Evolutionary conservation across 441 rosid genomes (phyloP), one percentile per base, ranked within the genome.

Genomic region (Pelargonium myrrhifolium): DNA sequence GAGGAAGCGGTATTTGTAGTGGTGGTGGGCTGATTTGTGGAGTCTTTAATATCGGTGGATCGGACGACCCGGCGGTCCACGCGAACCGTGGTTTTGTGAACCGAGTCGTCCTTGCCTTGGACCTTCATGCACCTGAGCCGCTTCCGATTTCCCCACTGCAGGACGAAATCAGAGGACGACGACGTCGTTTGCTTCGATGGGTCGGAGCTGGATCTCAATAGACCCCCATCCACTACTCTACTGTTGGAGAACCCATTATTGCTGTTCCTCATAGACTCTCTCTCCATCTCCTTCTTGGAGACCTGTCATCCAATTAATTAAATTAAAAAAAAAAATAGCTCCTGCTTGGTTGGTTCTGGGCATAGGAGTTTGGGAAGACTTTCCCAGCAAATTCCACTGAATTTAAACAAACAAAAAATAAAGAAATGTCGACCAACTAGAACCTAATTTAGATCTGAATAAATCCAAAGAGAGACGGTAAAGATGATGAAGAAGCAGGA

Each of bases 61-160:
- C 86, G 78, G 14, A 80, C 79, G 67, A 79, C 85, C 66, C 84
- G 76, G 47, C 86, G 78, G 14, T 78, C 79, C 65, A 79, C 85
- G 64, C 84, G 76, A 40, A 76, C 85, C 59, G 81, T 82, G 40
- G 86, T 78, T 68, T 74, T 79, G 51, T 83, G 77, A 18, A 69
- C 78, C 65, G 80, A 69, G 37, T 79, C 82, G 76, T 82, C 92
- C 65, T 74, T 87, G 65, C 68, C 81, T 71, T 81, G 89, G 56
- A 82, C 75, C 81, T 87, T 87, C 92, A 83, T 87, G 68, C 89
- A 87, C 81, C 89, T 71, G 9, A 82, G 81, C 12, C 92, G 83
- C 70, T 87, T 87, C 79, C 92, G 81, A 67, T 75, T 85, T 24
- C 92, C 92, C 92, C 92, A 87, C 84, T 83, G 89, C 66, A 83